Evolutionary conservation across 306 rosid genomes (phyloP).

Genomic region (Sechiopsis laciniata): DNA sequence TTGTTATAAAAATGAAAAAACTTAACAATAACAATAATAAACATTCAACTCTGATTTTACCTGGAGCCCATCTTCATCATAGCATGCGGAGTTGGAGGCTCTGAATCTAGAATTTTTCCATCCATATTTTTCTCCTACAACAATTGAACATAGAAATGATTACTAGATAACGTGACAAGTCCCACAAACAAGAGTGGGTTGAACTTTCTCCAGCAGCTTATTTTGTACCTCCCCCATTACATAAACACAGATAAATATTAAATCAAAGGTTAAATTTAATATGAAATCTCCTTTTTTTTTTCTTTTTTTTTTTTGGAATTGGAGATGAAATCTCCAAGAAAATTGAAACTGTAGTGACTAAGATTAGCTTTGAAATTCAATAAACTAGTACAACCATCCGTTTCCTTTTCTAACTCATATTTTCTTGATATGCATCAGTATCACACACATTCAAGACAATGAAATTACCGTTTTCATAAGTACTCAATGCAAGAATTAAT

Average conservation of each 20-base stretch:
- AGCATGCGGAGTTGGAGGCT: constrained; percentile 91
- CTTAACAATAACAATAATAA: constrained; percentile 3
- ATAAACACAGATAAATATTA: not conserved
- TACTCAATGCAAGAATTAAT: not conserved
- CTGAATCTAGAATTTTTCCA: constrained; percentile 64
- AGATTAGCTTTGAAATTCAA: constrained; percentile 12
- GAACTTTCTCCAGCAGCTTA: constrained; percentile 10
- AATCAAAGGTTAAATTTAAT: not conserved
- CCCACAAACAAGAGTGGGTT: not conserved
- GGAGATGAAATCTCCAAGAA: too few species aligned
- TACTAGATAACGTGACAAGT: not conserved
- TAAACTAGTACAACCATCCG: not conserved
- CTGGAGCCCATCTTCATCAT: constrained; percentile 75
- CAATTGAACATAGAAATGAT: constrained; percentile 21
- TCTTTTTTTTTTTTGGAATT: too few species aligned
- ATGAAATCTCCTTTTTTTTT: not conserved
- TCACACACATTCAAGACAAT: not conserved
- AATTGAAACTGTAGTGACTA: not conserved
- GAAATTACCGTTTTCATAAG: not conserved
- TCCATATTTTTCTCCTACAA: constrained; percentile 83
- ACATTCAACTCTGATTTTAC: constrained; percentile 37
- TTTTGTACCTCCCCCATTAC: not conserved
- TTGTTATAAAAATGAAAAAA: too few species aligned
- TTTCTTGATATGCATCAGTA: not conserved
- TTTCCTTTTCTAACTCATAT: not conserved